Evolutionary conservation across 495 filamentous ascomycete genomes (phyloP).

Genomic region (Trichoderma gamsii): DNA sequence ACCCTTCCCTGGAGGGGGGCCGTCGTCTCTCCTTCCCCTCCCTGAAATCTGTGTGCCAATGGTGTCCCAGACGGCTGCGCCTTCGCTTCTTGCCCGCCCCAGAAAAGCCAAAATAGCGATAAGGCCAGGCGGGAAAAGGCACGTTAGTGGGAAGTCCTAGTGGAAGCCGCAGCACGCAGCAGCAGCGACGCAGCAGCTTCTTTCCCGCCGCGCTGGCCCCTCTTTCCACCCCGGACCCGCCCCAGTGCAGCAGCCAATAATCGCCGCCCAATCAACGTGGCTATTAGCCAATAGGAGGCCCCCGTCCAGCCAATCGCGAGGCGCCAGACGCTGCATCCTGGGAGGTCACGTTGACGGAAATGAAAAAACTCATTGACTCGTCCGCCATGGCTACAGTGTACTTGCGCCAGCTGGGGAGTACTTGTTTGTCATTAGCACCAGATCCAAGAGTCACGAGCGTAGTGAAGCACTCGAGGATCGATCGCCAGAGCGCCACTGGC

Average conservation of each 20-base stretch:
- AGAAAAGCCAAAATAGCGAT: not conserved
- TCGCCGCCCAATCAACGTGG: not conserved
- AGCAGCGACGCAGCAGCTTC: not conserved
- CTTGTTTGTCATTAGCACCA: not conserved
- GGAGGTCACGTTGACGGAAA: constrained; percentile 7
- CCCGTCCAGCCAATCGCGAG: not conserved
- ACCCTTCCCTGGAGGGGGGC: not conserved
- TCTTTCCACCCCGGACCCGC: not conserved
- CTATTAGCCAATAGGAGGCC: constrained; percentile 7
- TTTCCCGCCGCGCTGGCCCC: not conserved
- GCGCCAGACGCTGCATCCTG: not conserved
- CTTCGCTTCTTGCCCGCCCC: not conserved
- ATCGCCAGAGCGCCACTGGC: not conserved
- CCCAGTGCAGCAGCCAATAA: not conserved
- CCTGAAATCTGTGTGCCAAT: not conserved
- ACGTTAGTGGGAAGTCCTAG: too few species aligned
- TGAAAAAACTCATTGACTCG: not conserved
- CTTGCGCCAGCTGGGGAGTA: not conserved
- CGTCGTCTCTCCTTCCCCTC: not conserved
- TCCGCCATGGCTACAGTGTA: not conserved
- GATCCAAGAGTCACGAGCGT: not conserved
- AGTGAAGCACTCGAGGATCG: not conserved
- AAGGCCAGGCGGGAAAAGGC: not conserved
- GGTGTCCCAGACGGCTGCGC: not conserved
- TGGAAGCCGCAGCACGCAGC: not conserved